Evolutionary conservation across 257 asterid species (phyloP), one percentile per base, ranked within the genome.

Genomic region (Capsicum rhomboideum): DNA sequence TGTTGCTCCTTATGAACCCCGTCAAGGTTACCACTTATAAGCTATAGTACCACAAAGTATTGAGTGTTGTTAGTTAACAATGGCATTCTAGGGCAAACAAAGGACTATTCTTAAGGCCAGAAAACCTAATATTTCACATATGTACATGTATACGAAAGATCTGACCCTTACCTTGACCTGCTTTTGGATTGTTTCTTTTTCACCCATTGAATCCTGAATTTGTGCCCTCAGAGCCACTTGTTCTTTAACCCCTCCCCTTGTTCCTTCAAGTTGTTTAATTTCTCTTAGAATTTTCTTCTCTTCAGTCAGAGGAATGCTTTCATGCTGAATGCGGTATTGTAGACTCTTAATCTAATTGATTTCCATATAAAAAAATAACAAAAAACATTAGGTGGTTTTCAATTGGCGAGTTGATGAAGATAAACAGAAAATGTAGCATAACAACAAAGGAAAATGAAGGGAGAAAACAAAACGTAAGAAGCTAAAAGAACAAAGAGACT

Each of bases 261-360:
- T 93, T 75, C 92, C 96, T 88, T 95, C 97, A 42, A 94, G 95
- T 84, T 86, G 95, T 84, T 95, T 95, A 66, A 95, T 95, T 86
- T 95, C 99, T 89, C 97, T 86, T 18, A 95, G 92, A 77, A 95
- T 91, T 92, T 93, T 97, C 86, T 95, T 95, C 91, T 95, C 99
- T 88, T 95, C 99, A 71, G 66, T 91, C 82, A 95, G 90, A 84
- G 97, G 91, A 86, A 94, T 94, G 93, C 97, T 95, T 91, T 95
- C 99, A 40, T 95, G 99, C 85, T 93, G 94, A 83, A 95, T 95
- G 86, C 92, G 97, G 83, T 93, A 92, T 80, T 94, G 90, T 82
- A 89, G 84, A 89, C 98, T 94, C 91, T 93, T 95, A 72, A 95
- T 90, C 99, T 95, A 84, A 50, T 16, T 78, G 46, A 28, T 77